phyloP scores from a whole-genome alignment of 805 yeast genomes.

The Kodamaea jinghongensis region DNA sequence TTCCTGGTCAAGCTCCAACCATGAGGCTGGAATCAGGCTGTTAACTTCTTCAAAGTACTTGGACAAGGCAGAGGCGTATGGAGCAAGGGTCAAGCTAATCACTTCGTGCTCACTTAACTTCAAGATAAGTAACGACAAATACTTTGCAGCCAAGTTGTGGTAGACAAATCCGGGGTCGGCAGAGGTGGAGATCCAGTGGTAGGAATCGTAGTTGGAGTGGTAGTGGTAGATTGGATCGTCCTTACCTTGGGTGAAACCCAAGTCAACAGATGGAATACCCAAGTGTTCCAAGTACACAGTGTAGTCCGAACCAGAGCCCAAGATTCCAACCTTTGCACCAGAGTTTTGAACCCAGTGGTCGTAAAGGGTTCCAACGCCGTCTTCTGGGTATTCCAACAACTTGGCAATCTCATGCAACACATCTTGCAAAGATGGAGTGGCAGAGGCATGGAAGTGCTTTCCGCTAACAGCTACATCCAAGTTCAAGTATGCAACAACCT shows the following conservation, averaged over 20 bases:
- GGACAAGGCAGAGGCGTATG: constrained; percentile 46
- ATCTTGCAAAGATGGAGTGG: constrained; percentile 57
- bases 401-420: constrained; percentile 46
- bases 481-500: constrained; percentile 51
- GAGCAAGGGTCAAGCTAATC: constrained; percentile 43
- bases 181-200: constrained; percentile 50
- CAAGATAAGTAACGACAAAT: constrained; percentile 54
- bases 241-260: constrained; percentile 38
- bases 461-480: constrained; percentile 56
- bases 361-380: constrained; percentile 38
- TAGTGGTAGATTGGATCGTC: constrained; percentile 53
- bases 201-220: constrained; percentile 60
- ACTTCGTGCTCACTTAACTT: constrained; percentile 58
- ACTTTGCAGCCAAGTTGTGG: constrained; percentile 59
- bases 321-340: constrained; percentile 34
- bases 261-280: constrained; percentile 61
- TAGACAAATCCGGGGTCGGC: constrained; percentile 52
- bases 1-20: constrained; percentile 20
- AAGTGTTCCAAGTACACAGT: constrained; percentile 62
- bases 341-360: constrained; percentile 45
- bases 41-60: constrained; percentile 32
- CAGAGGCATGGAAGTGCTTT: constrained; percentile 40
- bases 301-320: constrained; percentile 55
- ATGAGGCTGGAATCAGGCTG: constrained; percentile 29
- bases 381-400: constrained; percentile 43